Evolutionary conservation across 495 filamentous ascomycete species (phyloP), one percentile per base, ranked within the genome.

Genomic region (Hypoxylon crocopeplum): DNA sequence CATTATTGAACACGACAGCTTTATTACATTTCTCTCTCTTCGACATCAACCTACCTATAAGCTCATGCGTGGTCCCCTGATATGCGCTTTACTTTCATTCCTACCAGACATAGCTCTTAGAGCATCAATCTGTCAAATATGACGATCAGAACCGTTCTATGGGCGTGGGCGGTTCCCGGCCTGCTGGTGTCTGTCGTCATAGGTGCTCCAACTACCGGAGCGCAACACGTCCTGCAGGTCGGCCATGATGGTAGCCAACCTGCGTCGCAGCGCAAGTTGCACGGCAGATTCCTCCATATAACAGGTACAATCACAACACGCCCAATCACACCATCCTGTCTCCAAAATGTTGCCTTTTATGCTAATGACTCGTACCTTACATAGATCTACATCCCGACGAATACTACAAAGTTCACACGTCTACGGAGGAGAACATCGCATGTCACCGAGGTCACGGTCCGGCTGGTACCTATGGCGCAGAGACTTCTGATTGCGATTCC

Each of bases 211-310:
- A 64, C 61, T 59, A 60, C 62, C 55, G 68, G 51, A 34, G 7
- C 33, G 24, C 68, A 70, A 56, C 37, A 37, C 47, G 65, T 61
- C 47, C 57, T 68, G 62, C 68, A 68, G 54, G 51, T 61, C 36
- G 37, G 34, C 34, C 33, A 48, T 46, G 46, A 61, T 32, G 58
- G 55, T 41, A 65, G 40, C 47, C 58, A 63, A 13, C 20, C 49
- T 34, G 40, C 62, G 29, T 59, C 71, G 25, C 75, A 70, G 62
- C 75, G 76, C 60, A 79, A 77, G 61, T 74, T 93, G 69, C 82
- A 87, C 56, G 94, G 94, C 62, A 83, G 86, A 64, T 98, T 98
- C 75, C 78, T 98, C 59, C 94, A 98, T 73, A 91, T 98, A 45
- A 96, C 94, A 71, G 93, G 94, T 96, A 79, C 36, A 40, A 27